Evolutionary conservation across 805 yeast genomes (phyloP).

Genomic region (Maudiozyma saulgeensis): DNA sequence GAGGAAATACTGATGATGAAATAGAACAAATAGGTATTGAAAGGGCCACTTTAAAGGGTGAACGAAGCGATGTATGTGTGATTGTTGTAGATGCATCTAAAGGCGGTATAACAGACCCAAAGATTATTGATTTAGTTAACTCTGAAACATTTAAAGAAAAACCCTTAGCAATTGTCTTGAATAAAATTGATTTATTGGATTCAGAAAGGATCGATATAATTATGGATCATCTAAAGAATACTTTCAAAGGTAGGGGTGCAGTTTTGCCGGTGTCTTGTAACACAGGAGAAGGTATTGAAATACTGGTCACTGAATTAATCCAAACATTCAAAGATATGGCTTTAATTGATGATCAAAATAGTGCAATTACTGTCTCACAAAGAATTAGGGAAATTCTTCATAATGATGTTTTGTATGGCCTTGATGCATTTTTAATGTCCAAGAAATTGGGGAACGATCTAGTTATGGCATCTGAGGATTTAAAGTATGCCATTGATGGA

Average conservation of each 20-base stretch:
- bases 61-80: constrained; percentile 59
- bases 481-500: constrained; percentile 68
- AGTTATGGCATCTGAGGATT: constrained; percentile 69
- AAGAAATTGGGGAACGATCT: constrained; percentile 49
- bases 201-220: constrained; percentile 10
- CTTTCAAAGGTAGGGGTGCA: constrained; percentile 13
- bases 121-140: constrained; percentile 25
- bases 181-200: constrained; percentile 47
- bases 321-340: constrained; percentile 41
- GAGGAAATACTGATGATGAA: constrained; percentile 48
- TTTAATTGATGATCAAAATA: constrained; percentile 36
- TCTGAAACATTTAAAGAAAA: constrained; percentile 8
- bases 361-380: constrained; percentile 64
- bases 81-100: constrained; percentile 37
- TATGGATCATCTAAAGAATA: constrained; percentile 5
- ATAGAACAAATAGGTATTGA: constrained; percentile 77
- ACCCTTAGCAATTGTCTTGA: constrained; percentile 37
- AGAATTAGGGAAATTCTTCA: constrained; percentile 65
- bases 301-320: constrained; percentile 36
- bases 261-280: constrained; percentile 51
- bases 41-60: constrained; percentile 56
- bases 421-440: constrained; percentile 49
- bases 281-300: constrained; percentile 44
- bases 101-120: constrained; percentile 24
- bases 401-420: constrained; percentile 70